Conservation (phyloP, 106 monocot genomes). For the Allium cepa region DNA sequence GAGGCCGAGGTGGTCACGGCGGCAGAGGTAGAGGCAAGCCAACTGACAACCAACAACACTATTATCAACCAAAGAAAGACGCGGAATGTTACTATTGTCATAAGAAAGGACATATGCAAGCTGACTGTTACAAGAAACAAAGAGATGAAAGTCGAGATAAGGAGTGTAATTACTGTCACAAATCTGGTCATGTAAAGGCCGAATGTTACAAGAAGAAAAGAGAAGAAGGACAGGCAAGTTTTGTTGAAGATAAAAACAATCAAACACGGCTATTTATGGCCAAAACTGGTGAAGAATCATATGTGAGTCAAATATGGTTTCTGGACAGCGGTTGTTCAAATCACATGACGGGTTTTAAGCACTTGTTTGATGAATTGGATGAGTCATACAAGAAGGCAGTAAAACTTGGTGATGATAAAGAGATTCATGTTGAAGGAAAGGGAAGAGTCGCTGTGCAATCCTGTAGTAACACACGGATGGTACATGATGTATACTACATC, state of each 20-base stretch:
- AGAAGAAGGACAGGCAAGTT: no score
- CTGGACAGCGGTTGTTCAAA: neutral
- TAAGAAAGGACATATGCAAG: neutral
- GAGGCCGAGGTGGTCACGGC: neutral
- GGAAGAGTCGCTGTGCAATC: no score
- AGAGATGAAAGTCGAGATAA: neutral
- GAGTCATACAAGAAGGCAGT: no score
- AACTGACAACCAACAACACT: neutral
- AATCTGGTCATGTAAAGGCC: no score
- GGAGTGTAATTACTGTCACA: no score
- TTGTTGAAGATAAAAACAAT: no score
- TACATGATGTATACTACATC: no score
- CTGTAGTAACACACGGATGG: no score
- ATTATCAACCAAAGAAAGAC: neutral
- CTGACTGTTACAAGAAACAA: neutral
- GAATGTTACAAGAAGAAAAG: no score
- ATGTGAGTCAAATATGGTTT: constrained; percentile 2
- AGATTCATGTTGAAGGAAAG: no score
- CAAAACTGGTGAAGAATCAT: neutral
- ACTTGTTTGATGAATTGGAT: no score
- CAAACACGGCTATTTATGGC: neutral
- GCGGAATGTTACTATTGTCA: constrained; percentile 1
- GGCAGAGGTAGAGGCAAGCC: neutral
- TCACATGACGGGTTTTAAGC: neutral
- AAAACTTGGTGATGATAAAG: no score